A percentile compares a stretch with the other conserved stretches of the same genome.
Conservation (phyloP, 345 rosid genomes). For the Toxicodendron radicans region DNA sequence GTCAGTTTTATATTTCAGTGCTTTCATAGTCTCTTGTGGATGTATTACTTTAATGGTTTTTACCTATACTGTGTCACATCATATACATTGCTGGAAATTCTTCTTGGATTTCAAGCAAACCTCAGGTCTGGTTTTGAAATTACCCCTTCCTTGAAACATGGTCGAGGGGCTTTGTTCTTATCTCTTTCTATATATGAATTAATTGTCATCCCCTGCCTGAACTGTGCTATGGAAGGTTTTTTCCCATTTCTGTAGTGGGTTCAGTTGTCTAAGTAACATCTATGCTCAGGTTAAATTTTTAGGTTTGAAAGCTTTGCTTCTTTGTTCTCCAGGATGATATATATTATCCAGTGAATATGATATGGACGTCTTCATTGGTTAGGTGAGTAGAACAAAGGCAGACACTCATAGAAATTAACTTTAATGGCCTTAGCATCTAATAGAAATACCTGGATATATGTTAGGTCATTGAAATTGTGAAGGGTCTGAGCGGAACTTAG, state of each 20-base stretch:
- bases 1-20: constrained; percentile 16
- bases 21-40: not conserved
- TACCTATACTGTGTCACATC: not conserved
- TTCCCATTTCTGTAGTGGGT: not conserved
- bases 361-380: not conserved
- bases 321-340: not conserved
- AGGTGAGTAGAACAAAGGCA: not conserved
- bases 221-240: not conserved
- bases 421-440: not conserved
- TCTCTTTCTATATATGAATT: not conserved
- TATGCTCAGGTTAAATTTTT: not conserved
- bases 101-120: too few relatives aligned
- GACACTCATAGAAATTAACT: not conserved
- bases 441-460: not conserved
- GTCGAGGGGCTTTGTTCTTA: not conserved
- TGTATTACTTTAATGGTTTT: not conserved
- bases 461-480: not conserved
- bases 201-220: not conserved
- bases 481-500: not conserved
- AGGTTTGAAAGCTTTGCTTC: not conserved
- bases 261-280: not conserved
- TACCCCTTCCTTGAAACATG: not conserved
- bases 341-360: not conserved
- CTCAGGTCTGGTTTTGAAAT: too few relatives aligned
- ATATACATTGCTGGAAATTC: not conserved